phyloP scores from a whole-genome alignment of 2,329 filamentous ascomycete genomes.

The Alternaria solani region DNA sequence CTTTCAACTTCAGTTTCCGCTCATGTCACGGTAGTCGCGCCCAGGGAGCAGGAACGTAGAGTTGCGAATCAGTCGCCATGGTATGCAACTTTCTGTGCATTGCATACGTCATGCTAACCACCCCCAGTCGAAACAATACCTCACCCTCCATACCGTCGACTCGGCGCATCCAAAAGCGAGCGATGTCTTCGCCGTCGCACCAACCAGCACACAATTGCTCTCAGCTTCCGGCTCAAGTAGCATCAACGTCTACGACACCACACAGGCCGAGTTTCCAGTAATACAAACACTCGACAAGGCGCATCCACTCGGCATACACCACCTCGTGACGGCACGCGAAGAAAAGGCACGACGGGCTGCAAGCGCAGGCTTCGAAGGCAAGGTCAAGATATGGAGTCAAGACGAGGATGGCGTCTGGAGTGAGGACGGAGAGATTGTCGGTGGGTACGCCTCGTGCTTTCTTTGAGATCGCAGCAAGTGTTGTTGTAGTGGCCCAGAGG shows the following conservation, averaged over 20 bases:
- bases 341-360: constrained; percentile 71
- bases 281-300: constrained; percentile 80
- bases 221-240: constrained; percentile 76
- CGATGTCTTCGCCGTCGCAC: constrained; percentile 84
- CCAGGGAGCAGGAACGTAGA: background rate
- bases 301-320: constrained; percentile 91
- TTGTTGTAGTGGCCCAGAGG: background rate
- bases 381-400: constrained; percentile 82
- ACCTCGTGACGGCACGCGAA: constrained; percentile 75
- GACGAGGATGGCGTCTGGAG: constrained; percentile 62
- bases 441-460: constrained; percentile 40
- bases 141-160: constrained; percentile 90
- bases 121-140: constrained; percentile 92
- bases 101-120: constrained; percentile 17
- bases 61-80: constrained; percentile 13
- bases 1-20: background rate
- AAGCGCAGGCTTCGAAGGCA: constrained; percentile 88
- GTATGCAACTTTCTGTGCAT: background rate
- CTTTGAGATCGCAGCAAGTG: constrained; percentile 6
- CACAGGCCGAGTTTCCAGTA: constrained; percentile 74
- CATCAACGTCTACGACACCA: constrained; percentile 82
- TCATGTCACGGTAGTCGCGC: constrained; percentile 3
- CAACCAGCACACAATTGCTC: constrained; percentile 76
- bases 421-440: constrained; percentile 59
- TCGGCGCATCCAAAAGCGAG: constrained; percentile 75